A percentile compares a stretch with the other conserved stretches of the same genome.
Conservation (phyloP, 2,329 filamentous ascomycete species). For the Botrytis byssoidea region DNA sequence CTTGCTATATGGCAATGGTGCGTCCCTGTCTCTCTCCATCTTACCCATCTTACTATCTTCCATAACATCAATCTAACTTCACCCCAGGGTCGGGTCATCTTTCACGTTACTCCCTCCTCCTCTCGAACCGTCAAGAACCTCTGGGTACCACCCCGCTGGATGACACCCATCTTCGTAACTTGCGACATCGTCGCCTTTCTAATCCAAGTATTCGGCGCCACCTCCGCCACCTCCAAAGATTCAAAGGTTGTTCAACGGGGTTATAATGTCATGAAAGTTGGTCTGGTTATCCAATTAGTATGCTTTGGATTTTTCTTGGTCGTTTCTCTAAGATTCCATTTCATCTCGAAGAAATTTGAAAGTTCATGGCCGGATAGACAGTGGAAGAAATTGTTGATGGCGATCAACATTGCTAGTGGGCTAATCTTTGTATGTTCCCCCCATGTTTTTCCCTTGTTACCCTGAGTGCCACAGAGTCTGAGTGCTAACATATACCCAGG, state of each 20-base stretch:
- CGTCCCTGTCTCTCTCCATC: not conserved
- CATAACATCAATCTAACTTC: not conserved
- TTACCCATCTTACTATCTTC: slow-evolving; percentile 38
- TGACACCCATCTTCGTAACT: slow-evolving; percentile 48
- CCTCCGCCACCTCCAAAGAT: slow-evolving; percentile 43
- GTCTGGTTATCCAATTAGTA: slow-evolving; percentile 44
- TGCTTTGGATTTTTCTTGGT: slow-evolving; percentile 45
- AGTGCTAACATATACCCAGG: not conserved
- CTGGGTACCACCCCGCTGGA: slow-evolving; percentile 41
- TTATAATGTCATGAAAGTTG: slow-evolving; percentile 44
- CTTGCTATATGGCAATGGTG: slow-evolving; percentile 47
- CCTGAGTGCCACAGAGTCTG: not conserved
- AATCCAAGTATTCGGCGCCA: slow-evolving; percentile 46
- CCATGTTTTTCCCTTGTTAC: not conserved
- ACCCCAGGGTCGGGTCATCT: slow-evolving; percentile 44
- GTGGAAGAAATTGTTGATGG: slow-evolving; percentile 43
- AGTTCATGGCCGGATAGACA: slow-evolving; percentile 38
- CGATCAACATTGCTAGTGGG: slow-evolving; percentile 46
- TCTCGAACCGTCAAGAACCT: slow-evolving; percentile 40
- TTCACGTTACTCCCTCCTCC: slow-evolving; percentile 40
- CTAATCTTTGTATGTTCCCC: slow-evolving; percentile 45
- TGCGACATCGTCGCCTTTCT: slow-evolving; percentile 47
- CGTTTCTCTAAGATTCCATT: slow-evolving; percentile 44
- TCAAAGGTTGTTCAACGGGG: slow-evolving; percentile 44
- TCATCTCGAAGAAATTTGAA: slow-evolving; percentile 32